A percentile compares a stretch with the other conserved stretches of the same genome.
Conservation (phyloP, 805 yeast genomes). For the Candida maltosa region DNA sequence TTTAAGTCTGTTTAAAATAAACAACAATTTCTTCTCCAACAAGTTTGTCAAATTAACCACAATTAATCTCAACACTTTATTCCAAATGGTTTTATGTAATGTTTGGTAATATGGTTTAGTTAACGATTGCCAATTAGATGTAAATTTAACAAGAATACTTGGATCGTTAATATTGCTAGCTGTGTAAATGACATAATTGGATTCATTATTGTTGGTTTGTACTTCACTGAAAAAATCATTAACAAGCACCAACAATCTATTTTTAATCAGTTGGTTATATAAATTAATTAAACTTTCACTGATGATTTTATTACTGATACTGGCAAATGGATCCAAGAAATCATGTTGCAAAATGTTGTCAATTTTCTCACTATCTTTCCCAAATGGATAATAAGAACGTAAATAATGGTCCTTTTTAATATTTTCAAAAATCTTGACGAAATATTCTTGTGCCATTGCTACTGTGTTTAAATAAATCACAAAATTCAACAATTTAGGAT, state of each 20-base stretch:
- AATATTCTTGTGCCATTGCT: constrained; percentile 57
- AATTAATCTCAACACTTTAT: constrained; percentile 44
- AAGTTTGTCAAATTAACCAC: constrained; percentile 53
- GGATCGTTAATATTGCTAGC: constrained; percentile 26
- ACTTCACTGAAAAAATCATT: constrained; percentile 42
- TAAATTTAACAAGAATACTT: constrained; percentile 44
- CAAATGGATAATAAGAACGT: constrained; percentile 29
- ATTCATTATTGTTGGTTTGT: constrained; percentile 25
- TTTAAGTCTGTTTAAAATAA: constrained; percentile 50
- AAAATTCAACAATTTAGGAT: constrained; percentile 53
- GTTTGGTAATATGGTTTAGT: constrained; percentile 64
- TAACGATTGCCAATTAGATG: constrained; percentile 60
- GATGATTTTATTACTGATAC: constrained; percentile 36
- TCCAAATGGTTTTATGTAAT: constrained; percentile 49
- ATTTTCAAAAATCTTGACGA: constrained; percentile 49
- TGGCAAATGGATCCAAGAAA: constrained; percentile 27
- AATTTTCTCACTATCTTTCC: constrained; percentile 32
- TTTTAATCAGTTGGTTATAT: constrained; percentile 47
- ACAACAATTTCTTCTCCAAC: constrained; percentile 67
- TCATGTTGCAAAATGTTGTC: constrained; percentile 26
- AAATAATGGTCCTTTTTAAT: constrained; percentile 25
- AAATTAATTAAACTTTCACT: constrained; percentile 45
- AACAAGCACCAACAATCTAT: constrained; percentile 39
- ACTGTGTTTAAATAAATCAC: constrained; percentile 72
- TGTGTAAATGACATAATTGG: constrained; percentile 28